phyloP scores from a whole-genome alignment of 805 yeast species.

The Ogataea philodendri region DNA sequence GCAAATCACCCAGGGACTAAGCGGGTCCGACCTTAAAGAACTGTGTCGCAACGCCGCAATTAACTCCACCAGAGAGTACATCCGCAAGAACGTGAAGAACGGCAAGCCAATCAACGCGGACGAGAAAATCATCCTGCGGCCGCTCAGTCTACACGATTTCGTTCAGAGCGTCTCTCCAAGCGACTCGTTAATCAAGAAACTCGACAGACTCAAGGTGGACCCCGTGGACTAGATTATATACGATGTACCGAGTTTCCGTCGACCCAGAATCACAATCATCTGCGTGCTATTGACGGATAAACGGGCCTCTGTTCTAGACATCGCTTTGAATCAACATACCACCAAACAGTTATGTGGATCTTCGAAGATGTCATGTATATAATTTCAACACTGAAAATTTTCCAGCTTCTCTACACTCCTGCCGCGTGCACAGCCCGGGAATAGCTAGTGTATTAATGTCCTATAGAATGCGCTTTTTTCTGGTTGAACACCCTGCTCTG shows the following conservation, averaged over 20 bases:
- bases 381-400: slow-evolving; percentile 4
- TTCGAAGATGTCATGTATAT: slow-evolving; percentile 44
- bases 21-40: slow-evolving; percentile 92
- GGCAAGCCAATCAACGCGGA: slow-evolving; percentile 35
- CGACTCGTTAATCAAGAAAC: slow-evolving; percentile 25
- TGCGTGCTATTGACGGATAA: slow-evolving; percentile 9
- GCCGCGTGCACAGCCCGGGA: slow-evolving; percentile 7
- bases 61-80: slow-evolving; percentile 82
- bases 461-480: slow-evolving; percentile 12
- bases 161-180: slow-evolving; percentile 38
- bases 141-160: slow-evolving; percentile 65
- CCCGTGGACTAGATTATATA: slow-evolving; percentile 21
- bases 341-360: slow-evolving; percentile 41
- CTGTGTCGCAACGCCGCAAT: slow-evolving; percentile 91
- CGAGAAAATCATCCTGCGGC: slow-evolving; percentile 49
- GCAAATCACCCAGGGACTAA: slow-evolving; percentile 62
- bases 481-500: slow-evolving; percentile 27
- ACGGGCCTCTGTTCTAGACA: slow-evolving; percentile 37
- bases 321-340: slow-evolving; percentile 49
- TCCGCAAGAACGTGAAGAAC: slow-evolving; percentile 51
- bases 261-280: slow-evolving; percentile 5
- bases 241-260: slow-evolving; percentile 17
- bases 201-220: slow-evolving; percentile 19
- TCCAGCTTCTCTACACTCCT: neutral
- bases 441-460: slow-evolving; percentile 1